A percentile compares a stretch with the other conserved stretches of the same genome.
Evolutionary conservation across 148 eudicot species (phyloP).

Genomic region (Chenopodium formosanum): DNA sequence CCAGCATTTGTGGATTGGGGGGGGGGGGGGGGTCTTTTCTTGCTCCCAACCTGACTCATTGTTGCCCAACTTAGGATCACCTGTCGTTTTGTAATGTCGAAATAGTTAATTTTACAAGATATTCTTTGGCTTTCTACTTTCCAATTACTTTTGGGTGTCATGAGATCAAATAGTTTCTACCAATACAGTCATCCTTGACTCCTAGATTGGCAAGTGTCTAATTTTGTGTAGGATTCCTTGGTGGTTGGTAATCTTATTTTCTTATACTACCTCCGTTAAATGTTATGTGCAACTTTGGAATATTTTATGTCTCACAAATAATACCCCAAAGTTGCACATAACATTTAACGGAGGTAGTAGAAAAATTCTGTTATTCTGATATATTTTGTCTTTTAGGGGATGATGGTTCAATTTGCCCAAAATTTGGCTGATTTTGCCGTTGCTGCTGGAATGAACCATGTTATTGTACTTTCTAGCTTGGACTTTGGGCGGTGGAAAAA

Average conservation of each 20-base stretch:
- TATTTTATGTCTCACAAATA: too few relatives aligned
- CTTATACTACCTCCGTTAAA: too few relatives aligned
- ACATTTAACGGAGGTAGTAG: too few relatives aligned
- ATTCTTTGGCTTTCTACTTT: background rate
- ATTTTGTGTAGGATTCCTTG: background rate
- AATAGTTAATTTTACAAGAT: background rate
- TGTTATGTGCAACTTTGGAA: too few relatives aligned
- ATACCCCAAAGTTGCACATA: too few relatives aligned
- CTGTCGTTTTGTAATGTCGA: background rate
- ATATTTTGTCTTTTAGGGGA: constrained; percentile 51
- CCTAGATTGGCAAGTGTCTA: background rate
- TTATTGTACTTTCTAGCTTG: constrained; percentile 87
- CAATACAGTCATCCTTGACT: too few relatives aligned
- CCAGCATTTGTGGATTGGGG: background rate
- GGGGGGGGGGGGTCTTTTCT: background rate
- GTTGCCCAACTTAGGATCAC: background rate
- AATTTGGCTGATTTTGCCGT: constrained; percentile 86
- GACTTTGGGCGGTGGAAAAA: constrained; percentile 86
- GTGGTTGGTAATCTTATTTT: background rate
- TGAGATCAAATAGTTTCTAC: background rate
- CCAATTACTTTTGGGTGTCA: background rate
- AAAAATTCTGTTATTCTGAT: background rate
- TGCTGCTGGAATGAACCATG: constrained; percentile 76
- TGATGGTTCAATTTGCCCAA: constrained; percentile 80
- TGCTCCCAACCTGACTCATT: background rate